These are phyloP conservation scores for Malassezia cuniculi DNA, from an alignment of 1,284 basidiomycete genomes.

Conservation along the genomic window DNA sequence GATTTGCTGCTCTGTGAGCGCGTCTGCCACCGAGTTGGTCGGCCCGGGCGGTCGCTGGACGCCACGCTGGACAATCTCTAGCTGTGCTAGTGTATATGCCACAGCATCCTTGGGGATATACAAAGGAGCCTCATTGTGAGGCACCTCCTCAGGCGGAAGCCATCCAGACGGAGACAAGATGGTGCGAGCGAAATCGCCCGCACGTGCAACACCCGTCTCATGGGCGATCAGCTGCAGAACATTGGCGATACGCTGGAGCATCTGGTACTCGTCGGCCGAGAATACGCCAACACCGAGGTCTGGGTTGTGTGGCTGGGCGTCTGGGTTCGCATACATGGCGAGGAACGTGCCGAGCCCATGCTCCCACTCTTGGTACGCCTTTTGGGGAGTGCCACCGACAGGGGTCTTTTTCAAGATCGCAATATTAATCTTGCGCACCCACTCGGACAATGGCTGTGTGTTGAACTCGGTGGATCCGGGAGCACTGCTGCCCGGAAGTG, in stretches of 20 bases:
- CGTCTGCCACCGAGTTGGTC: constrained; percentile 20
- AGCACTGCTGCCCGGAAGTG: constrained; percentile 4
- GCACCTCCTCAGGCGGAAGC: too few species aligned
- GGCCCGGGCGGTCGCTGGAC: constrained; percentile 16
- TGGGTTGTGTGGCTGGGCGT: constrained; percentile 15
- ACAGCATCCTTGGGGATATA: constrained; percentile 42
- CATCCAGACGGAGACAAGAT: constrained; percentile 25
- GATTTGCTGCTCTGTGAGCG: constrained; percentile 23
- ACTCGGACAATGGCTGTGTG: constrained; percentile 29
- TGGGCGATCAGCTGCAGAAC: constrained; percentile 36
- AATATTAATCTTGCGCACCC: constrained; percentile 44
- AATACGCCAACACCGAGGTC: constrained; percentile 1
- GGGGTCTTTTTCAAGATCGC: constrained; percentile 38
- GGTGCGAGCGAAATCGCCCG: constrained; percentile 25
- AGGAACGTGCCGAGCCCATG: constrained; percentile 34
- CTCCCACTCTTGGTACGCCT: constrained; percentile 28
- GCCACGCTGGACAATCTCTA: constrained; percentile 37
- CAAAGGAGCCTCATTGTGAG: constrained; percentile 19
- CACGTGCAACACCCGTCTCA: constrained; percentile 18
- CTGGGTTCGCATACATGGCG: constrained; percentile 23
- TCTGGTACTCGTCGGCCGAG: constrained; percentile 16
- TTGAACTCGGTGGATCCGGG: constrained; percentile 16
- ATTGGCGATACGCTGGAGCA: constrained; percentile 35
- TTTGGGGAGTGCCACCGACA: constrained; percentile 1
- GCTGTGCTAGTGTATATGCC: constrained; percentile 39